Evolutionary conservation across 805 yeast species (phyloP), one percentile per base, ranked within the genome.

Genomic region (Candida odintsovae): DNA sequence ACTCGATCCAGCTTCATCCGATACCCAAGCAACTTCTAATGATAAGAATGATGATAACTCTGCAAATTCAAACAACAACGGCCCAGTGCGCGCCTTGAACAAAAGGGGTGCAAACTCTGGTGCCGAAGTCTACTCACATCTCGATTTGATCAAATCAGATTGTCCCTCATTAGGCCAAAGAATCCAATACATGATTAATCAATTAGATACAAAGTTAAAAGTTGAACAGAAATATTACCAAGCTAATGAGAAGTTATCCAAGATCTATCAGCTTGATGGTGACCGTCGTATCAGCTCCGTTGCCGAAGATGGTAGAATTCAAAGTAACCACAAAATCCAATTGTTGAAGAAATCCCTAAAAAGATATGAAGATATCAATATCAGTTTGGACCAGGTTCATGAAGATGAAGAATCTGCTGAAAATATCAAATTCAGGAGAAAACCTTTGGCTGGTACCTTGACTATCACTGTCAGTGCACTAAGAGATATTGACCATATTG

Each of bases 81-180:
- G 31, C n/a, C n/a, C 31, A 13, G 31, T 28, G n/a, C 31, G 31
- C 31, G 31, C 31, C 13, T 28, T 28, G 31, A 28, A 28, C 15
- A 36, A 23, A 41, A 63, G 76, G 1, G 61, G 59, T 16, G 54
- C 65, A 16, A 29, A 26, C 19, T 62, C 65, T 1, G 57, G 57
- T 25, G 72, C 67, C 39, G 58, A 62, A 21, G 58, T 56, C 5
- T 86, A 76, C 59, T 78, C 92, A 0, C 75, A 86, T 19, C 70
- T 86, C 54, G 99, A 94, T 63, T 72, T 94, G 47, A 76, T 89
- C 62, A 90, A 90, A 57, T 90, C 89, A 61, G 97, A 94, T 58
- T 87, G 96, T 56, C 97, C 97, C 0, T 87, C 95, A 0, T 70
- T 94, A 55, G 97, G 97, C 11, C 97, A 94, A 58, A 79, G 94